Evolutionary conservation across 2,329 filamentous ascomycete genomes (phyloP).

Genomic region (Neocucurbitaria cava): DNA sequence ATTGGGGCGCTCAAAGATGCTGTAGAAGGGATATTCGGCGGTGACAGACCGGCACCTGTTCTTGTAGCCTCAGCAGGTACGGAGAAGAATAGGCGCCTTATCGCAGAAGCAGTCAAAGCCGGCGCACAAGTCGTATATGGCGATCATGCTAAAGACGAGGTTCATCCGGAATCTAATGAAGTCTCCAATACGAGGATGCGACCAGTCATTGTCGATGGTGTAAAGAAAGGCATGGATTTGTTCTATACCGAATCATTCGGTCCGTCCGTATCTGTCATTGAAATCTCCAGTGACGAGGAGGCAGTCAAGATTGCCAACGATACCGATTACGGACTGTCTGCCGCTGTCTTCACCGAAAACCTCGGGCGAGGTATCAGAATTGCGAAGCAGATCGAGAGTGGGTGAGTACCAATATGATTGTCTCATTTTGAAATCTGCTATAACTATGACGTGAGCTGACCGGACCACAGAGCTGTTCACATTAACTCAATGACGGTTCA

Average conservation of each 20-base stretch:
- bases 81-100: constrained; percentile 61
- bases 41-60: constrained; percentile 37
- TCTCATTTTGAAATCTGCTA: not conserved
- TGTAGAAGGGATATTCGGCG: constrained; percentile 55
- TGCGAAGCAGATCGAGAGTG: constrained; percentile 63
- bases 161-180: constrained; percentile 47
- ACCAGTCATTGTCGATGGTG: constrained; percentile 71
- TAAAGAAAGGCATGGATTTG: constrained; percentile 75
- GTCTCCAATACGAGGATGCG: constrained; percentile 58
- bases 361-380: constrained; percentile 56
- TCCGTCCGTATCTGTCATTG: constrained; percentile 72
- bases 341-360: constrained; percentile 76
- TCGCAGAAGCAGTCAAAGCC: constrained; percentile 62
- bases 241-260: constrained; percentile 80
- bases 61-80: constrained; percentile 50
- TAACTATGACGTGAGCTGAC: not conserved
- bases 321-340: constrained; percentile 77
- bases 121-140: constrained; percentile 67
- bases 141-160: constrained; percentile 42
- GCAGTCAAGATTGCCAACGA: constrained; percentile 79
- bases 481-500: constrained; percentile 61
- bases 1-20: constrained; percentile 56
- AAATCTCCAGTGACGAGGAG: constrained; percentile 72
- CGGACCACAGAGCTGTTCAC: constrained; percentile 53
- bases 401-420: constrained; percentile 39